A percentile compares a stretch with the other conserved stretches of the same genome.
Conservation (phyloP, 768 basidiomycete species). For the Fibroporia radiculosa region DNA sequence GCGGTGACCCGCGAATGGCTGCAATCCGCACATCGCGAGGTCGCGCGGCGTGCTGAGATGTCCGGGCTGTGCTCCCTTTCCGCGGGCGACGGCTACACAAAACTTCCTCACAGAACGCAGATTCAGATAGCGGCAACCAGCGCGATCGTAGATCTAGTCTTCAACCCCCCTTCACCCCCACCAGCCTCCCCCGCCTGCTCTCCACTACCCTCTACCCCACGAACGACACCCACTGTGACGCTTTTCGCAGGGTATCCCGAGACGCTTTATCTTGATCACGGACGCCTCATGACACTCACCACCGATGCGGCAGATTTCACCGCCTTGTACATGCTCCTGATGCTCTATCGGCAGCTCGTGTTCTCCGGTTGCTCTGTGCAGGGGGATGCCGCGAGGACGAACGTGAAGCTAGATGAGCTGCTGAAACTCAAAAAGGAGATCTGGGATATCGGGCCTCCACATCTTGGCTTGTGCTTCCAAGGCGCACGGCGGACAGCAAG, state of each 20-base stretch:
- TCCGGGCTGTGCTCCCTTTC: constrained; percentile 24
- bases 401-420: constrained; percentile 42
- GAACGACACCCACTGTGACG: constrained; percentile 15
- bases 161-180: constrained; percentile 26
- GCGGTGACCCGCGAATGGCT: constrained; percentile 62
- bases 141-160: constrained; percentile 18
- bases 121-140: constrained; percentile 19
- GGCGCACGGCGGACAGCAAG: constrained; percentile 11
- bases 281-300: constrained; percentile 57
- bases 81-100: constrained; percentile 7
- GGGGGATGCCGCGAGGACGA: constrained; percentile 18
- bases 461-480: constrained; percentile 49
- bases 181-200: constrained; percentile 53
- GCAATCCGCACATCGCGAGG: constrained; percentile 38
- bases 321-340: constrained; percentile 70
- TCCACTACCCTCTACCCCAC: constrained; percentile 25
- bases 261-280: constrained; percentile 72
- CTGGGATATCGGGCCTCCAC: constrained; percentile 55
- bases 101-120: constrained; percentile 25
- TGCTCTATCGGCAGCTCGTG: constrained; percentile 73
- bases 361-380: constrained; percentile 30
- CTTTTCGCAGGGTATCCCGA: constrained; percentile 53
- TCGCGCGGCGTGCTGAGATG: constrained; percentile 1
- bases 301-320: constrained; percentile 70
- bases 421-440: constrained; percentile 66